Evolutionary conservation across 2,329 filamentous ascomycete species (phyloP).

Genomic region (Clonostachys rhizophaga): DNA sequence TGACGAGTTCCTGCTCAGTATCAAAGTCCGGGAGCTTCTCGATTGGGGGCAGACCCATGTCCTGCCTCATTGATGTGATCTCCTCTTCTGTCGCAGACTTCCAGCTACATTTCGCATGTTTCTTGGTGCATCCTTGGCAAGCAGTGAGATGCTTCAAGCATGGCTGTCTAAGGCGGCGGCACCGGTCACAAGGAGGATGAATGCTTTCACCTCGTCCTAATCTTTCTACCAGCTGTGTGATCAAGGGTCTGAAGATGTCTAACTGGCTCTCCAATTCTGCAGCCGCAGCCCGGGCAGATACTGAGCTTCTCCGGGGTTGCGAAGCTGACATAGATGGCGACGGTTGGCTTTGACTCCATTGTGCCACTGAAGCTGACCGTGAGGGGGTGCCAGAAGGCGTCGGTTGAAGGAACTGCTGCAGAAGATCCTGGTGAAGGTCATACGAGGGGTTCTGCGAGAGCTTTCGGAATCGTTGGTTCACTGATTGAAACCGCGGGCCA

Average conservation of each 20-base stretch:
- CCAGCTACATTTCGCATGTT: slow-evolving; percentile 87
- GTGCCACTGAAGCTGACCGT: slow-evolving; percentile 5
- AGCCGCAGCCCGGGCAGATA: slow-evolving; percentile 1
- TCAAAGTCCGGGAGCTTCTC: no score
- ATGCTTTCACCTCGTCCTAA: slow-evolving; percentile 70
- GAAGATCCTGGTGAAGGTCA: slow-evolving; percentile 48
- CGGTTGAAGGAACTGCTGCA: slow-evolving; percentile 43
- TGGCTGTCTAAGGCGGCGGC: slow-evolving; percentile 72
- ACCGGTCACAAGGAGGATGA: slow-evolving; percentile 79
- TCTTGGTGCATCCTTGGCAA: slow-evolving; percentile 83
- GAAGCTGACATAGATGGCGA: slow-evolving; percentile 14
- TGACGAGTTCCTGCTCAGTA: no score
- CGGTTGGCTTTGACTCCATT: slow-evolving; percentile 13
- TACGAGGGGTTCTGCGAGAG: slow-evolving; percentile 20
- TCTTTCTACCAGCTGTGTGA: slow-evolving; percentile 72
- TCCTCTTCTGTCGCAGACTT: slow-evolving; percentile 75
- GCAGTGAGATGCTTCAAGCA: slow-evolving; percentile 84
- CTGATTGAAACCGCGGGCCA: slow-evolving; percentile 15
- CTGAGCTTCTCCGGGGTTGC: slow-evolving; percentile 9
- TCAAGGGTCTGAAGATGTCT: slow-evolving; percentile 43
- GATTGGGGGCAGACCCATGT: slow-evolving; percentile 7
- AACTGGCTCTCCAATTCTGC: slow-evolving; percentile 15
- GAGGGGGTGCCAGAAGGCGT: slow-evolving; percentile 12
- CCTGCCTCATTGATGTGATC: slow-evolving; percentile 19
- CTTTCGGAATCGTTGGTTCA: background rate